Evolutionary conservation across 2,329 filamentous ascomycete species (phyloP), one percentile per base, ranked within the genome.

Genomic region (Ophidiomyces ophidiicola): DNA sequence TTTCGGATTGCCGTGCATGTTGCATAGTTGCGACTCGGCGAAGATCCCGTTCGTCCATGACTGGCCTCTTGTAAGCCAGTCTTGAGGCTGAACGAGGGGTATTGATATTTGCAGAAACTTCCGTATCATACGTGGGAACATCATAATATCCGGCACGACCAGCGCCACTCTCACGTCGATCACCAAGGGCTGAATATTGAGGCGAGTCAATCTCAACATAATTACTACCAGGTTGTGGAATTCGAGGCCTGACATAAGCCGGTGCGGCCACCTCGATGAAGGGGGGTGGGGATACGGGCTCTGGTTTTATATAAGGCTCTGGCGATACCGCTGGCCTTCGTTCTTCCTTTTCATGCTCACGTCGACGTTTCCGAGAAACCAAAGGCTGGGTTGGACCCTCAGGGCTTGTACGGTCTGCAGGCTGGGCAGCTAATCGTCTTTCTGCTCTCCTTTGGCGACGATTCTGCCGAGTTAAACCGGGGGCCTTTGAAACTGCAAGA

Each of bases 231-330:
- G 59, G 59, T 39, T 62, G 60, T 36, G 56, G 53, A 17, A 60
- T 54, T 26, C 58, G 54, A 45, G 52, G 32, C 55, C 57, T 19
- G 46, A 52, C 30, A 54, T 57, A 29, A 43, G 48, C 41, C 54
- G 51, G 32, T 40, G 63, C 53, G 21, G 59, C 56, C 17, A 59
- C 55, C 46, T 64, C 60, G 36, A 64, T 57, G 44, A 77, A 71
- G 1, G 71, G 69, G 29, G 71, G 72, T 14, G 75, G 75, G 8
- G 75, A 78, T 12, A 76, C 59, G 5, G 74, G 73, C 51, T 79
- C 75, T 48, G 73, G 68, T 52, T 78, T 79, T 53, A 79, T 74
- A 46, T 68, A 69, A 6, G 70, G 60, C 19, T 53, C 57, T 44
- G 63, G 58, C 15, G 55, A 55, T 38, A 49, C 49, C 41, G 55